Evolutionary conservation across 2,329 filamentous ascomycete genomes (phyloP), one percentile per base, ranked within the genome.

Genomic region (Lecanoromycetidae sp.): DNA sequence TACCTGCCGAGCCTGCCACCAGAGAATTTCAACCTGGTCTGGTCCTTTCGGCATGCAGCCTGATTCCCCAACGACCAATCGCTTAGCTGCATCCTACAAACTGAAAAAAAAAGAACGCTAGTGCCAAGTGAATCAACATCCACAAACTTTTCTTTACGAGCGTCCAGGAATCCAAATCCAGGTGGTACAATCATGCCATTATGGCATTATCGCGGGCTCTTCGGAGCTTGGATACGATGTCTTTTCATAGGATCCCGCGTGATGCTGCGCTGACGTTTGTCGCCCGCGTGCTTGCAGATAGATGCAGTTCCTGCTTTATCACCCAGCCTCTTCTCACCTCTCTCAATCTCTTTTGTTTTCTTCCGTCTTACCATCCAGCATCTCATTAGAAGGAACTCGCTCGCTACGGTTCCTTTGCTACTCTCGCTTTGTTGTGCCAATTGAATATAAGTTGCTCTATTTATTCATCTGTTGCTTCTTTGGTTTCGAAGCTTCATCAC

Each of bases 391-490:
- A 57, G 62, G 63, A 65, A 65, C 66, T 69, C 67, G 57, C 61
- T 70, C 66, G 66, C 61, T 71, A 68, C 60, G 64, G 66, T 69
- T 68, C 62, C 59, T 59, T 35, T 35, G 10, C 32, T 42, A 19
- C 9, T 30, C 30, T 41, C 44, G 29, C 27, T 47, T 23, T 19
- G 20, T 32, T n/a, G 17, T 12, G n/a, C 22, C 29, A 20, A 22
- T 40, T 34, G 15, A 22, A 26, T 12, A 9, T 33, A 20, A 40
- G 20, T 6, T n/a, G n/a, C n/a, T n/a, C n/a, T n/a, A n/a, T n/a
- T n/a, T n/a, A n/a, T n/a, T n/a, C n/a, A n/a, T n/a, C n/a, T n/a
- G n/a, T n/a, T n/a, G n/a, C 50, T 55, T 55, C 53, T 57, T 51
- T 25, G 39, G 12, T 36, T 22, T 4, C 17, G 7, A 15, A 41